Percentiles rank a stretch among this genome's conserved stretches.
Evolutionary conservation across 2,329 filamentous ascomycete species (phyloP).

Genomic region (Arachnomyces sp.): DNA sequence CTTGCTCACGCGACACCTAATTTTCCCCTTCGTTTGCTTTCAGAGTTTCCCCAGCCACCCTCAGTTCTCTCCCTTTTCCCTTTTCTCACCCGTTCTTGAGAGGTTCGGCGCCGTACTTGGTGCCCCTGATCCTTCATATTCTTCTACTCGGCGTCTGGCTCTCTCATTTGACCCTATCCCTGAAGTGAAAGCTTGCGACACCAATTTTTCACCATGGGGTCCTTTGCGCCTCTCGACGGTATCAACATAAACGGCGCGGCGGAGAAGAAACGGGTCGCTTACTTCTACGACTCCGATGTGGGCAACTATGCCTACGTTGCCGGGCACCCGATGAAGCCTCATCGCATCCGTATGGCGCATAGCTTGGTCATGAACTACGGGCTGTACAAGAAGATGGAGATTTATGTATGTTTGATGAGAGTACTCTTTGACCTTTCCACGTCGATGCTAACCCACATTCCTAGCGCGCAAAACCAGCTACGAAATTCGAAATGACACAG

Average conservation of each 20-base stretch:
- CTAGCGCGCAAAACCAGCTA: conserved; percentile 70
- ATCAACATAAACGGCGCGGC: conserved; percentile 42
- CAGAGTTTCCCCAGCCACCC: too few species aligned
- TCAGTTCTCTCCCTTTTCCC: too few species aligned
- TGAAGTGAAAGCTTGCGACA: conserved; percentile 7
- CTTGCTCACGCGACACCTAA: too few species aligned
- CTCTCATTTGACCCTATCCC: conserved; percentile 11
- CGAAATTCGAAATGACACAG: conserved; percentile 63
- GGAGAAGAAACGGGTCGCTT: conserved; percentile 75
- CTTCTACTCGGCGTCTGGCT: too few species aligned
- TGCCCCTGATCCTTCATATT: too few species aligned
- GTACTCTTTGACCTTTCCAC: background rate
- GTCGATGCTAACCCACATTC: conserved; percentile 3
- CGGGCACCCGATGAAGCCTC: conserved; percentile 60
- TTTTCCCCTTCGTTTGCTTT: too few species aligned
- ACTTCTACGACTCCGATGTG: conserved; percentile 98
- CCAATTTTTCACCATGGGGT: conserved; percentile 38
- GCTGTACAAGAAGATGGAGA: conserved; percentile 66
- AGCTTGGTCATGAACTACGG: conserved; percentile 64
- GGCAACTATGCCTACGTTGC: conserved; percentile 94
- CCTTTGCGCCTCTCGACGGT: conserved; percentile 47
- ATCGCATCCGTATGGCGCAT: conserved; percentile 59
- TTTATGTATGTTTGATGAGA: conserved; percentile 45
- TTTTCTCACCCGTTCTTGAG: too few species aligned
- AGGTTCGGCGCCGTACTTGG: too few species aligned